These are phyloP conservation scores for Eudorina sp. DNA, from an alignment of 139 green algal species.

Conservation along the genomic window DNA sequence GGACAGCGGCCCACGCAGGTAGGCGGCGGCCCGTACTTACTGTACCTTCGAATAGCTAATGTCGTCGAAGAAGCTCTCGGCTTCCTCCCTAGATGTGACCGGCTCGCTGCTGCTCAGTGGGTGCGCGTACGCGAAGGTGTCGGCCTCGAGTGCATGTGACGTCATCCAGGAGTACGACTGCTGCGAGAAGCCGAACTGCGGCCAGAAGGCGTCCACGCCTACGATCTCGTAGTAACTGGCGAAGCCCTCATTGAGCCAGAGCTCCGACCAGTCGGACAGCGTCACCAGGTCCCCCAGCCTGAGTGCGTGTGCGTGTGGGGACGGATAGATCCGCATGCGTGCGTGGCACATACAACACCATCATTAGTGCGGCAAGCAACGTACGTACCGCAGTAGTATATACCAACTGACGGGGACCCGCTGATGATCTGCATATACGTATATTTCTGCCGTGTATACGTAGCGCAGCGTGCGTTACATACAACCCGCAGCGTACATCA, in stretches of 20 bases:
- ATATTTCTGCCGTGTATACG: no score
- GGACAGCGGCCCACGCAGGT: no score
- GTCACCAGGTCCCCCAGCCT: constrained; percentile 90
- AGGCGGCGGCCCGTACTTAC: no score
- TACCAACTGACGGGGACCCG: no score
- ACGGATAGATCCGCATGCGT: no score
- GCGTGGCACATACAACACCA: no score
- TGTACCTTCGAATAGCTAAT: constrained; percentile 62
- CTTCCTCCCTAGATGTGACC: constrained; percentile 61
- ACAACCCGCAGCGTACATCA: no score
- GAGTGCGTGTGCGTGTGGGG: no score
- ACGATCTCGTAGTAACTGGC: constrained; percentile 88
- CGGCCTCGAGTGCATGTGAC: constrained; percentile 50
- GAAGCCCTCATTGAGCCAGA: constrained; percentile 96
- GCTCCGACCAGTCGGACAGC: constrained; percentile 86
- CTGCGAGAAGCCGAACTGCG: constrained; percentile 50
- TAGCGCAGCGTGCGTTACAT: no score
- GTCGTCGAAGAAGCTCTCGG: constrained; percentile 77
- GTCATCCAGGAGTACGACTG: constrained; percentile 57
- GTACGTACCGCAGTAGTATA: no score
- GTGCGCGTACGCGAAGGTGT: constrained; percentile 45
- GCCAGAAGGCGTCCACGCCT: constrained; percentile 35
- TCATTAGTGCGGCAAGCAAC: no score
- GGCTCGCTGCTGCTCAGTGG: constrained; percentile 54
- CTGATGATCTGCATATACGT: no score